Evolutionary conservation across 1,284 basidiomycete species (phyloP), one percentile per base, ranked within the genome.

Genomic region (Leccinum solheimii): DNA sequence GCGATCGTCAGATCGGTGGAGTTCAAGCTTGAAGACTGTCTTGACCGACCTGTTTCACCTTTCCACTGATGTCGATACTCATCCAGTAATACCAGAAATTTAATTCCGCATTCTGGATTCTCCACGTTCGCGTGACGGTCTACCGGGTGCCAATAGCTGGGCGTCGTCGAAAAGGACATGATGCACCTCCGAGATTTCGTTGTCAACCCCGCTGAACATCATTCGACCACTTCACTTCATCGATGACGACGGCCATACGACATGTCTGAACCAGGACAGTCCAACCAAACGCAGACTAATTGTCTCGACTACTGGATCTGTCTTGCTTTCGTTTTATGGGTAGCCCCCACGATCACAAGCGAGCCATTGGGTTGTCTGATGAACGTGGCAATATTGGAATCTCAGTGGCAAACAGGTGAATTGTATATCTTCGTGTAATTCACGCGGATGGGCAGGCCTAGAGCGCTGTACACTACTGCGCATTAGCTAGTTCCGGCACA

Each of bases 1-100:
- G 77, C 19, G 61, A 73, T 63, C 71, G 76, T 45, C 63, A 55
- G 60, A 30, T 70, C 34, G 62, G 71, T 53, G 69, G 71, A 4
- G 50, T 64, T 53, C 63, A 26, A 67, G 26, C 43, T 21, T 45
- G 43, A 45, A 45, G n/a, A 11, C 5, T 19, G 19, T 11, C 19
- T 45, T 19, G 10, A 45, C 3, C 5, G 19, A 43, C 40, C n/a
- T 19, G n/a, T 43, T 43, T 19, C 40, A 4, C 10, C n/a, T 19
- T 43, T 45, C 2, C 43, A 19, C 10, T 45, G 43, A 45, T 45
- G 43, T 45, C 19, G 43, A 21, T 21, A 45, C 43, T 45, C 10
- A 45, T 21, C 11, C 43, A 45, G 43, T 45, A 45, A 45, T 45
- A 45, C 43, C 5, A 45, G 19, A 23, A 3, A 23, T 3, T 23